Evolutionary conservation across 2,329 filamentous ascomycete genomes (phyloP), one percentile per base, ranked within the genome.

Genomic region (Pseudogymnoascus destructans): DNA sequence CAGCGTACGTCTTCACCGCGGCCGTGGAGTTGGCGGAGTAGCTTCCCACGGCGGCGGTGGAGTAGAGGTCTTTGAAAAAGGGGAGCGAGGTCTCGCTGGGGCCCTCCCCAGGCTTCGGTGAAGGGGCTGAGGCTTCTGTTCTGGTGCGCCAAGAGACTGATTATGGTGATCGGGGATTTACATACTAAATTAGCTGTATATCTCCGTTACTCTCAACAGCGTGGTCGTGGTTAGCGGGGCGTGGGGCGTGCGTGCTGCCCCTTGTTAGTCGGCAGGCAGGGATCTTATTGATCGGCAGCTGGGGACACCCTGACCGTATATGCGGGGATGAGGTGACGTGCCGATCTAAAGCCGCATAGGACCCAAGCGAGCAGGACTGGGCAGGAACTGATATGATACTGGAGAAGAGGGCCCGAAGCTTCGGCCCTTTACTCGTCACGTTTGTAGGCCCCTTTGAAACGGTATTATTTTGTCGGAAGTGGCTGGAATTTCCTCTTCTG

Each of bases 41-140:
- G 57, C 82, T 84, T 2, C 75, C 67, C 6, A 74, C 76, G 9
- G 79, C 78, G 3, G 84, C 82, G 3, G 73, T 65, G 68, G 87
- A 91, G 55, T 79, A 76, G 5, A 89, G 73, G 63, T 84, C 83
- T 60, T 74, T 70, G 79, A 91, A 93, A 74, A 93, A 92, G 6
- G 79, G 67, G 5, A 89, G 74, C 0, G 86, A 89, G 1, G 76
- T 77, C 0, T 75, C 72, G 78, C 71, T 93, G 88, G 10, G 88
- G 88, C 17, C 88, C 81, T 25, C 86, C 87, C 88, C 88, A 92
- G 3, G 73, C 58, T 11, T 68, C 84, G 1, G 80, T 86, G 68
- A 81, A 90, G 27, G 27, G 27, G 10, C 9, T n/a, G n/a, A n/a
- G n/a, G n/a, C n/a, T n/a, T n/a, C n/a, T n/a, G n/a, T n/a, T n/a